Evolutionary conservation across 164 flowering plant species (phyloP), one percentile per base, ranked within the genome.

Genomic region (Stephania japonica): DNA sequence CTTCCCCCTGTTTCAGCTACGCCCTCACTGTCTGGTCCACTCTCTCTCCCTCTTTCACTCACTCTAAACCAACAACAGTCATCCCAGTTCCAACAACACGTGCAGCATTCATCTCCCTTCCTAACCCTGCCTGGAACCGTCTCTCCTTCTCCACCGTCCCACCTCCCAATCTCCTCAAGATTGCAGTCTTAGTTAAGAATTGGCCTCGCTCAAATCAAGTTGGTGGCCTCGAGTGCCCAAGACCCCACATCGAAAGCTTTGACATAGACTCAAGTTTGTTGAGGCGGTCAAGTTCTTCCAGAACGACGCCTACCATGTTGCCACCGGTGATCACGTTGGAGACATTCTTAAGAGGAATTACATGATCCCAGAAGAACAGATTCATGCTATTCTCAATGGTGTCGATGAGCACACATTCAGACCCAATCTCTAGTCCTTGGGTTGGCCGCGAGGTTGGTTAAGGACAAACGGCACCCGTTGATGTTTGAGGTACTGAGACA

Each of bases 391-490:
- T 69, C 85, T 92, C 25, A 91, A 91, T 64, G 97, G 97, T 3
- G 92, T 91, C 0, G 84, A 89, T 73, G 89, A 89, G 73, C 79
- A 83, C 8, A 72, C 83, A 65, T 91, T 86, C 83, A 83, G 69
- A 81, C 88, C 84, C 19, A 87, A 87, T 68, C 74, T 10, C 53
- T 92, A 64, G 84, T 92, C 27, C 56, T 92, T 12, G 97, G 97
- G 64, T 77, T 89, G 83, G 91, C 92, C 0, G 93, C 93, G 70
- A 88, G 97, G 75, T 70, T 90, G 69, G 95, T 90, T 43, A 90
- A 82, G 77, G 95, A 92, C 72, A 92, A 92, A 80, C 93, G 97
- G 16, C 89, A 90, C 67, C 95, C 93, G 7, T 68, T 89, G n/a
- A 86, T 89, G 81, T 85, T 82, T 71, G 91, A 88, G 82, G 97